Base-by-base conservation (phyloP, 352 stramenopile species). In the Globisporangium rhizosaccharum region DNA sequence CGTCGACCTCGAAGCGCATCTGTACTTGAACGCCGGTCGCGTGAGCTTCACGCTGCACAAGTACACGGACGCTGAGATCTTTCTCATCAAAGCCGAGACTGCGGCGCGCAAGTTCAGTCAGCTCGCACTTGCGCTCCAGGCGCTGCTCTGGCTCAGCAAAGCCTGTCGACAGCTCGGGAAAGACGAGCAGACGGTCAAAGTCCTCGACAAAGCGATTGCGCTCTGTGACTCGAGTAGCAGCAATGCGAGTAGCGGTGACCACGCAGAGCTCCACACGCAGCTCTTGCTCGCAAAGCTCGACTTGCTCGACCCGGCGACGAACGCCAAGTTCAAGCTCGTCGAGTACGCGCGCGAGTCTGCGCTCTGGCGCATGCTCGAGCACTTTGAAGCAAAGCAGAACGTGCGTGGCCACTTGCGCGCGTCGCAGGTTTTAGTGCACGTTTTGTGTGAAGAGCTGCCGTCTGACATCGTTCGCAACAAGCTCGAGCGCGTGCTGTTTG, bases 11-110 rank as follows among this genome's bases (percentile, higher is more conserved):
- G 76, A 80, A 41, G 51, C 71, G 1, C 71, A 73, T 53, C 66
- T 82, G 56, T 82, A 81, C 51, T 46, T 86, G 25, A 88, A 90
- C 53, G 67, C 70, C 47, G 81, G 78, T 0, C 76, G 78, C 15
- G 73, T 90, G 18, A 79, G 72, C 37, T 82, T 76, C 57, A 82
- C 72, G 33, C 55, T 87, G 25, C 53, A 62, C 3, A 87, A 84
- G 61, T 72, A 74, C 42, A 46, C 67, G 6, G 67, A 87, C 41
- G 78, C 78, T 0, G 69, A 85, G 50, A 62, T 71, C 44, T 64
- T 74, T 36, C 57, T 90, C 23, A 68, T 68, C 10, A 71, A 73
- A 7, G 67, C 75, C 0, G 64, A 85, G 20, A 65, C 47, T 3
- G 77, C 65, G 1, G 66, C 78, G 0, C 28, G 48, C 33, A 66